These are phyloP conservation scores for Mediolabrus comicus DNA, from an alignment of 108 stramenopile genomes.

Conservation along the genomic window DNA sequence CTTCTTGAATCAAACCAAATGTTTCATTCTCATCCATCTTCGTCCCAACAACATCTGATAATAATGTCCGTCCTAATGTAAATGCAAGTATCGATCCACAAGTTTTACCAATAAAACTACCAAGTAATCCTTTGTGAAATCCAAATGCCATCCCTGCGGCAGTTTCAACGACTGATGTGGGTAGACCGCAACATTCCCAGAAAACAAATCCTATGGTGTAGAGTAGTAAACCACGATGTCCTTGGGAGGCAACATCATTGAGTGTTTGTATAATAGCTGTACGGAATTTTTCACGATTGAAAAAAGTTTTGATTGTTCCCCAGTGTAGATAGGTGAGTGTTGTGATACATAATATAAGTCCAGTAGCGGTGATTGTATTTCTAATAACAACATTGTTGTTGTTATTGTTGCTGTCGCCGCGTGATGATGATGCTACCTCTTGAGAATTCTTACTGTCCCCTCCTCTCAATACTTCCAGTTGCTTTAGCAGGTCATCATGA, in stretches of 20 bases:
- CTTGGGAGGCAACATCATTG: constrained; percentile 13
- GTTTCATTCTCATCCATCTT: constrained; percentile 21
- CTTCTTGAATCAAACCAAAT: constrained; percentile 11
- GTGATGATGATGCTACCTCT: neutral
- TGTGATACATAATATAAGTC: neutral
- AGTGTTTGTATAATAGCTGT: constrained; percentile 14
- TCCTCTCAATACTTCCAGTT: neutral
- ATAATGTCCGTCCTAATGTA: constrained; percentile 25
- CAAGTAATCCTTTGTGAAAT: constrained; percentile 7
- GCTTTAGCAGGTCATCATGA: neutral
- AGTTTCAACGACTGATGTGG: constrained; percentile 40
- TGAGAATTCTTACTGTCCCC: neutral
- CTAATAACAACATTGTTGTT: neutral
- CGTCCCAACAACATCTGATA: neutral
- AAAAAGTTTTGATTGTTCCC: constrained; percentile 14
- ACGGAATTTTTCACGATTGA: constrained; percentile 26
- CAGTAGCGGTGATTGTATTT: neutral
- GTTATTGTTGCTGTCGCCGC: neutral
- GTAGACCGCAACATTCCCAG: constrained; percentile 36
- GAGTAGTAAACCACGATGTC: constrained; percentile 5
- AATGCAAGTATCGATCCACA: constrained; percentile 36
- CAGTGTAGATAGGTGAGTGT: constrained; percentile 2
- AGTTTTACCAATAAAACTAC: constrained; percentile 36
- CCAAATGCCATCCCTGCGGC: constrained; percentile 46
- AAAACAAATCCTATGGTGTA: constrained; percentile 20